These are phyloP conservation scores for Radiomyces spectabilis DNA, from an alignment of 192 early-diverging fungal genomes.

Conservation along the genomic window DNA sequence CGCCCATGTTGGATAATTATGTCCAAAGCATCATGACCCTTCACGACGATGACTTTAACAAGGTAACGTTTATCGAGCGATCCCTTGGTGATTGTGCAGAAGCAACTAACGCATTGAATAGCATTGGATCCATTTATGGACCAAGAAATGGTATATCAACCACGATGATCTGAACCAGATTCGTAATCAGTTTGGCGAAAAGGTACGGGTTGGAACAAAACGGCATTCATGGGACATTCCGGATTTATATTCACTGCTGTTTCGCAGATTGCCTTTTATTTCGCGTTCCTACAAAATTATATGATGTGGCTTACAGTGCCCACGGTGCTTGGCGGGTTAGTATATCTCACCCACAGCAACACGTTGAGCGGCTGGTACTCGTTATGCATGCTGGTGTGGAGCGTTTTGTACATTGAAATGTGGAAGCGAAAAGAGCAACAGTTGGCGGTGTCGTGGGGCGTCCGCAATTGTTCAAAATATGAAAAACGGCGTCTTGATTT, in stretches of 20 bases:
- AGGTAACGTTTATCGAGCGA: constrained; percentile 27
- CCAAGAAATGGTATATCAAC: constrained; percentile 70
- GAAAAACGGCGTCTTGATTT: constrained; percentile 66
- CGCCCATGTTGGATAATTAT: constrained; percentile 38
- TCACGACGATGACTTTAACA: constrained; percentile 74
- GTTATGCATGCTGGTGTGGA: constrained; percentile 57
- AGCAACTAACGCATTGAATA: constrained; percentile 2
- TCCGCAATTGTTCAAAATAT: constrained; percentile 46
- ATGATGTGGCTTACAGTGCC: constrained; percentile 66
- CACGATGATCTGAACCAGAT: constrained; percentile 66
- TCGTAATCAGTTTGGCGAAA: constrained; percentile 82
- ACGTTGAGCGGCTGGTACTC: constrained; percentile 62
- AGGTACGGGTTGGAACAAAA: constrained; percentile 24
- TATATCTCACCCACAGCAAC: constrained; percentile 40
- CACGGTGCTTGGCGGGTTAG: constrained; percentile 53
- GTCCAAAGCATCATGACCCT: constrained; percentile 69
- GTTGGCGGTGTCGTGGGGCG: constrained; percentile 74
- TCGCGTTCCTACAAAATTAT: constrained; percentile 92
- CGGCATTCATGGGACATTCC: background rate
- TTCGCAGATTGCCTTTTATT: constrained; percentile 73
- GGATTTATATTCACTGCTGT: background rate
- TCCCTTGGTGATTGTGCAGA: background rate
- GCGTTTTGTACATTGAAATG: constrained; percentile 63
- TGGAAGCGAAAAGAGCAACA: constrained; percentile 77
- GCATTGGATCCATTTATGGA: constrained; percentile 79